Percentiles rank a stretch among this genome's conserved stretches.
Evolutionary conservation across 2,329 filamentous ascomycete species (phyloP).

Genomic region (Penicillium sp.): DNA sequence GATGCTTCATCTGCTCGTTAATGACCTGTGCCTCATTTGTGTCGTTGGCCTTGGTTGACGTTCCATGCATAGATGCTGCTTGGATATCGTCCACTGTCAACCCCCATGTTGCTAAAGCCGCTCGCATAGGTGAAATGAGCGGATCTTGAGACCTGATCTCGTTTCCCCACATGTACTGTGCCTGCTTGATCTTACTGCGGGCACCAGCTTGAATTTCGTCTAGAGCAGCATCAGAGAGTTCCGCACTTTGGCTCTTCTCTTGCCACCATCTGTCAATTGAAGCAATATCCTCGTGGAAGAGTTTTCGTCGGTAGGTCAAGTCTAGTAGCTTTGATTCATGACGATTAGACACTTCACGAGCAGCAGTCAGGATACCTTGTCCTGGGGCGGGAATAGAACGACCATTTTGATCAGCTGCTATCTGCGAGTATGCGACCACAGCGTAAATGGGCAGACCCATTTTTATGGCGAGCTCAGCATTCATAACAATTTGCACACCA

Average conservation of each 20-base stretch:
- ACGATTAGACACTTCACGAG: constrained; percentile 82
- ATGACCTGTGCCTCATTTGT: constrained; percentile 99
- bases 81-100: constrained; percentile 92
- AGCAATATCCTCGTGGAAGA: not conserved
- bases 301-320: constrained; percentile 80
- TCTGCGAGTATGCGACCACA: constrained; percentile 87
- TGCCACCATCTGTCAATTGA: constrained; percentile 62
- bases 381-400: constrained; percentile 96
- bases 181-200: constrained; percentile 84
- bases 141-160: constrained; percentile 97
- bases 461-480: constrained; percentile 5
- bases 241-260: not conserved
- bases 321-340: constrained; percentile 94
- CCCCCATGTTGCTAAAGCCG: constrained; percentile 94
- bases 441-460: constrained; percentile 68
- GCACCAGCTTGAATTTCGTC: constrained; percentile 55
- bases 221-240: not conserved
- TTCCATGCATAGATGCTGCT: constrained; percentile 97
- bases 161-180: constrained; percentile 91
- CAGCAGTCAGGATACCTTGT: constrained; percentile 75
- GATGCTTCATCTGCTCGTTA: constrained; percentile 90
- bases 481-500: constrained; percentile 44
- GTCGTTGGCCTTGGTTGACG: constrained; percentile 96
- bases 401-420: constrained; percentile 97
- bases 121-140: constrained; percentile 88